phyloP scores from a whole-genome alignment of 768 basidiomycete genomes.

The Lenzites betulinus region DNA sequence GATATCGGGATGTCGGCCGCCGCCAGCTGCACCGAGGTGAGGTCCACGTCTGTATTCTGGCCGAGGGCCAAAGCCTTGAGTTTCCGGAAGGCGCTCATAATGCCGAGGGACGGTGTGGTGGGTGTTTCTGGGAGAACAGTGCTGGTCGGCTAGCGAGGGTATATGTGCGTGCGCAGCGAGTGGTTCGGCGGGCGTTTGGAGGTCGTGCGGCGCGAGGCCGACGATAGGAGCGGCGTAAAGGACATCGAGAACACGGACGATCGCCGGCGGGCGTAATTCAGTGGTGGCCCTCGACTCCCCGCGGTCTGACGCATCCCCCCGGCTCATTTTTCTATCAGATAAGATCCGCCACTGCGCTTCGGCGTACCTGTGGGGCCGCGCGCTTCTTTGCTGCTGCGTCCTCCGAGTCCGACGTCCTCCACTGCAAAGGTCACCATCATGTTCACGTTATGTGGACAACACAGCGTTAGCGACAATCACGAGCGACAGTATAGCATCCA shows the following conservation, averaged over 20 bases:
- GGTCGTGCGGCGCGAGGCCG: neutral
- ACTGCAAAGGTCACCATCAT: too few relatives aligned
- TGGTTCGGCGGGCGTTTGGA: neutral
- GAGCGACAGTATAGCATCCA: too few relatives aligned
- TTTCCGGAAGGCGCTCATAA: constrained; percentile 29
- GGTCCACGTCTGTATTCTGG: constrained; percentile 37
- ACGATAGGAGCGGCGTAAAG: constrained; percentile 4
- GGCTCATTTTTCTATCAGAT: constrained; percentile 1
- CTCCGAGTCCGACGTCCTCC: too few relatives aligned
- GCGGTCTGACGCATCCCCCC: constrained; percentile 10
- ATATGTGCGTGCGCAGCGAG: neutral
- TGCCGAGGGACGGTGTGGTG: neutral
- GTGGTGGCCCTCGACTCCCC: neutral
- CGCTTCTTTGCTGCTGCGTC: too few relatives aligned
- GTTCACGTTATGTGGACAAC: too few relatives aligned
- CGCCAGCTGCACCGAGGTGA: constrained; percentile 52
- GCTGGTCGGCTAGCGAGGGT: neutral
- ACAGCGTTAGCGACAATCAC: too few relatives aligned
- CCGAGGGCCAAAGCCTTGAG: constrained; percentile 30
- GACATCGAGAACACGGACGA: constrained; percentile 11
- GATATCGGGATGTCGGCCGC: constrained; percentile 65
- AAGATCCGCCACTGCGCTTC: constrained; percentile 7
- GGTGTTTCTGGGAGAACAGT: neutral
- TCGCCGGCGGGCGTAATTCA: neutral
- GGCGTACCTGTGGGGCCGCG: neutral